These are phyloP conservation scores for Trametes polyzona DNA, from an alignment of 1,284 basidiomycete species.

Conservation along the genomic window DNA sequence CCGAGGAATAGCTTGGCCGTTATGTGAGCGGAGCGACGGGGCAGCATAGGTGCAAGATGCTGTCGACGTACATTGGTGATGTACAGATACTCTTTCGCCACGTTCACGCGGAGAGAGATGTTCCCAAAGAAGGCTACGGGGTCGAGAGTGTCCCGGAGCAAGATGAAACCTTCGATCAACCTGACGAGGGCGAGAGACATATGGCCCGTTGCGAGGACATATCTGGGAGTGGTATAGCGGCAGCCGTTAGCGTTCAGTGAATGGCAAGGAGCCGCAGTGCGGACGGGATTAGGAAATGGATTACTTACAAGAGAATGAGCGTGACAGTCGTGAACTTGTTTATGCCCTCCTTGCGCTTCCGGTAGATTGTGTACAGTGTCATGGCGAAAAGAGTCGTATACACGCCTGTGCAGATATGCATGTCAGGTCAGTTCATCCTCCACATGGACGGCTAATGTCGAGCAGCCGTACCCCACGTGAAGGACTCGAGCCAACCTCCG, in stretches of 20 bases:
- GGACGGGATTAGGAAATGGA: no score
- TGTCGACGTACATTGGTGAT: slow-evolving; percentile 8
- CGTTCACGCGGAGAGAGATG: slow-evolving; percentile 5
- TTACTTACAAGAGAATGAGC: slow-evolving; percentile 3
- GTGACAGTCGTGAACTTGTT: slow-evolving; percentile 1
- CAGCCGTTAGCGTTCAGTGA: neutral
- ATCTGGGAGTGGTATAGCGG: neutral
- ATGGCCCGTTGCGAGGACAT: slow-evolving; percentile 9
- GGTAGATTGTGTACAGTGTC: neutral
- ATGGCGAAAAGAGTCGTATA: slow-evolving; percentile 4
- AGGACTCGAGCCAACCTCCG: slow-evolving; percentile 10
- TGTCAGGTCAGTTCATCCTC: neutral
- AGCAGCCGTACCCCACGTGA: slow-evolving; percentile 17
- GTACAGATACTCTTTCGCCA: slow-evolving; percentile 14
- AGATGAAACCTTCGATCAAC: slow-evolving; percentile 9
- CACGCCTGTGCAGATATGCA: neutral
- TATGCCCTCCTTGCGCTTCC: neutral
- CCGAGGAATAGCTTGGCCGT: neutral
- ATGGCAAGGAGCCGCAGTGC: no score
- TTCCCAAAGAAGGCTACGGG: slow-evolving; percentile 3
- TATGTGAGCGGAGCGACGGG: no score
- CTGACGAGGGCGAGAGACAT: slow-evolving; percentile 7
- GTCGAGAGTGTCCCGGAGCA: slow-evolving; percentile 2
- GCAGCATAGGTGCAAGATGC: neutral
- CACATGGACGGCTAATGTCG: no score